Evolutionary conservation across 176 grass and related monocot genomes (phyloP).

Genomic region (Triticum aestivum): DNA sequence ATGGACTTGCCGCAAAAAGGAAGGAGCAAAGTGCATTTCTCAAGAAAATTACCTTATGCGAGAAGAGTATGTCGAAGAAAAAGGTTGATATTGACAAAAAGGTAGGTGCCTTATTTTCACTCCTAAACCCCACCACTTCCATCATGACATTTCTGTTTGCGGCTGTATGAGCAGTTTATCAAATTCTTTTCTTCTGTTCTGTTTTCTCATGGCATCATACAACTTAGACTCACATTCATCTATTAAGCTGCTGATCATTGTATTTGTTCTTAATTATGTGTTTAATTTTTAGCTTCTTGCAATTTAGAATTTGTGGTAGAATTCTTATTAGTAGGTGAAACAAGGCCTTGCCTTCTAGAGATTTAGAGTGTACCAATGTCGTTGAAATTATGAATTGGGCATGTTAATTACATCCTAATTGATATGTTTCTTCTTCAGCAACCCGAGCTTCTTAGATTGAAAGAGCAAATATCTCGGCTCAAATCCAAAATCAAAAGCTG

Average conservation of each 20-base stretch:
- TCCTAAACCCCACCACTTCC: background rate
- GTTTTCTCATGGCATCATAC: background rate
- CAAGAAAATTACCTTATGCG: slow-evolving; percentile 76
- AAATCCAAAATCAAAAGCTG: slow-evolving; percentile 98
- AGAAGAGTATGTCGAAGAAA: slow-evolving; percentile 86
- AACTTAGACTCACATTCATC: background rate
- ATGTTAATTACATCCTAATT: slow-evolving; percentile 20
- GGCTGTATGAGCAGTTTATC: background rate
- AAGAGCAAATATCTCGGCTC: slow-evolving; percentile 91
- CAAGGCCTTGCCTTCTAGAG: background rate
- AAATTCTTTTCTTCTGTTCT: background rate
- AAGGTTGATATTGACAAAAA: slow-evolving; percentile 93
- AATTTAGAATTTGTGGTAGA: background rate
- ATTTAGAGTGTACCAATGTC: background rate
- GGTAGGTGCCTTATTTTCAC: slow-evolving; percentile 38
- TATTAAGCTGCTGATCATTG: background rate
- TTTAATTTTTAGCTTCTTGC: background rate
- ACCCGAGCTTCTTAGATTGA: slow-evolving; percentile 93
- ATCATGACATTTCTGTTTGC: background rate
- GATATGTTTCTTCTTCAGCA: slow-evolving; percentile 60
- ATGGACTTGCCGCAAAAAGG: slow-evolving; percentile 69
- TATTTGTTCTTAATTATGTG: background rate
- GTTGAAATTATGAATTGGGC: background rate
- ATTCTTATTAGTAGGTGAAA: slow-evolving; percentile 22
- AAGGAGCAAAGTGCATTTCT: slow-evolving; percentile 90